These are phyloP conservation scores for Sporothrix curviconia DNA, from an alignment of 2,329 filamentous ascomycete genomes.

Conservation along the genomic window DNA sequence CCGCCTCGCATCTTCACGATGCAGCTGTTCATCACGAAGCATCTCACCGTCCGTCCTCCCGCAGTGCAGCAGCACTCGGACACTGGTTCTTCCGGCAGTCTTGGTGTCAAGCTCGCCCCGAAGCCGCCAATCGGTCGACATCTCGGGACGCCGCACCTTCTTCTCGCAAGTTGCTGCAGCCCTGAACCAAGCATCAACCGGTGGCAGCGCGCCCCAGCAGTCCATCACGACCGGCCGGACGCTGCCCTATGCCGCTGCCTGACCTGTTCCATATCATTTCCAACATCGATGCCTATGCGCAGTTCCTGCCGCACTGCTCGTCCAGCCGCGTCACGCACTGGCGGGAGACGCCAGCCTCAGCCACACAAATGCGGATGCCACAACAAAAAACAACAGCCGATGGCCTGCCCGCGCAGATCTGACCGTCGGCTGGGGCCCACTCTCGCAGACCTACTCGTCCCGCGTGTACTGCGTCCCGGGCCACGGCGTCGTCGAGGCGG, in stretches of 20 bases:
- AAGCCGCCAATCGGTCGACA: not conserved
- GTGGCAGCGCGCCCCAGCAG: slow-evolving; percentile 39
- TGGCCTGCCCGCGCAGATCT: slow-evolving; percentile 74
- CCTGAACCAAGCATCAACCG: slow-evolving; percentile 4
- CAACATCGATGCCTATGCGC: slow-evolving; percentile 75
- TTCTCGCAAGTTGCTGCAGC: slow-evolving; percentile 24
- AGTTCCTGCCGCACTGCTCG: slow-evolving; percentile 89
- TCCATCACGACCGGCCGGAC: slow-evolving; percentile 66
- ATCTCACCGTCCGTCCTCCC: not conserved
- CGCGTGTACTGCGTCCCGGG: slow-evolving; percentile 67
- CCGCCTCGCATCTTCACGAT: not conserved
- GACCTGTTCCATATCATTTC: slow-evolving; percentile 80
- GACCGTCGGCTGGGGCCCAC: slow-evolving; percentile 75
- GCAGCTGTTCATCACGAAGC: not conserved
- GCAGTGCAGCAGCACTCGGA: not conserved
- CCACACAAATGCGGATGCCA: too few species aligned
- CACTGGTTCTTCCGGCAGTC: too few species aligned
- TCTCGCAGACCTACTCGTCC: slow-evolving; percentile 78
- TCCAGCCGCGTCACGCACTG: slow-evolving; percentile 67
- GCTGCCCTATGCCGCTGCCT: slow-evolving; percentile 64
- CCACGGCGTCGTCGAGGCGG: slow-evolving; percentile 63
- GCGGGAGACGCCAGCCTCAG: slow-evolving; percentile 35
- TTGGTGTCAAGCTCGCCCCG: too few species aligned
- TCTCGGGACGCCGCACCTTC: slow-evolving; percentile 21
- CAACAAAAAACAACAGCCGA: slow-evolving; percentile 32